A percentile compares a stretch with the other conserved stretches of the same genome.
These are phyloP conservation scores for Vaccinium corymbosum DNA, from an alignment of 148 eudicot genomes.

Conservation along the genomic window DNA sequence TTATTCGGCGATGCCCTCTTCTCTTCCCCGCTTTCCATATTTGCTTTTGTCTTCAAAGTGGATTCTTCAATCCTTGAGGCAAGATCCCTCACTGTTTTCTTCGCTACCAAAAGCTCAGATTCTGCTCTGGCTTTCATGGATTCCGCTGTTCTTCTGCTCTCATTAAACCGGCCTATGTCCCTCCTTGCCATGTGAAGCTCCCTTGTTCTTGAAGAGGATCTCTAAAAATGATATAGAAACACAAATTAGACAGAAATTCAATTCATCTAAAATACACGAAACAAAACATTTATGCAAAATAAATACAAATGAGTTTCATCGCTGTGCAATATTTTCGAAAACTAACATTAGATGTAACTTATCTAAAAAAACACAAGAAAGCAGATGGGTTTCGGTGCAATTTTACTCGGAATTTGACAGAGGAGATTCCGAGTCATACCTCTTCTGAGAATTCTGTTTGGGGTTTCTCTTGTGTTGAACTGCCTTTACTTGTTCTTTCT, in stretches of 20 bases:
- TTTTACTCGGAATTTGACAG: not conserved
- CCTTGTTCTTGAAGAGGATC: conserved; percentile 41
- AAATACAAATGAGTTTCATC: not conserved
- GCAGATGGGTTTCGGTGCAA: not conserved
- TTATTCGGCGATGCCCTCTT: not conserved
- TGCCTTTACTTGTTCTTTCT: conserved; percentile 26
- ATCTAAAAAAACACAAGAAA: not conserved
- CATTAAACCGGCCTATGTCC: conserved; percentile 32
- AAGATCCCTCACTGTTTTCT: conserved; percentile 49
- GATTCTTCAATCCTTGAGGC: conserved; percentile 46
- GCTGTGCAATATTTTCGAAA: no score
- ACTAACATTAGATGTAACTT: not conserved
- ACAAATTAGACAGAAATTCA: not conserved
- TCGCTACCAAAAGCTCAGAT: conserved; percentile 52
- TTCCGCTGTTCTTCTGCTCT: conserved; percentile 42
- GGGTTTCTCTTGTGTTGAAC: conserved; percentile 19
- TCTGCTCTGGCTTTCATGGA: conserved; percentile 45
- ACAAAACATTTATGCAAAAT: not conserved
- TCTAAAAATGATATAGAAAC: conserved; percentile 28
- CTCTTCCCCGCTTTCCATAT: conserved; percentile 16
- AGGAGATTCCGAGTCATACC: conserved; percentile 25
- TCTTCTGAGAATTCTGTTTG: conserved; percentile 35
- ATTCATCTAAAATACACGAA: not conserved
- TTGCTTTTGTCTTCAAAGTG: conserved; percentile 34
- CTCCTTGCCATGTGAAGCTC: conserved; percentile 59